Conservation (phyloP, 345 rosid species). For the Hibiscus trionum region DNA sequence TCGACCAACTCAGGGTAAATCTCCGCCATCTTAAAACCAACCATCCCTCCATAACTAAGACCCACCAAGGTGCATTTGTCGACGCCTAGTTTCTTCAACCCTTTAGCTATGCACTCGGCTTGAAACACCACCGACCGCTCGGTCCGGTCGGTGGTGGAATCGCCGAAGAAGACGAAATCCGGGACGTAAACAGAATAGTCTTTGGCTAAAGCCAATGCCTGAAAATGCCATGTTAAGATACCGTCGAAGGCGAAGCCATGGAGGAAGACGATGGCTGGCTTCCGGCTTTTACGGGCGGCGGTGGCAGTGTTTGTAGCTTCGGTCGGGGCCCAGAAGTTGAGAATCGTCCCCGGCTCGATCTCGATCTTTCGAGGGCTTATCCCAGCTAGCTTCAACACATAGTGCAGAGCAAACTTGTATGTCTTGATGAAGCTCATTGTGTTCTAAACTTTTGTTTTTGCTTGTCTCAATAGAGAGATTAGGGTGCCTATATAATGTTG, state of each 20-base stretch:
- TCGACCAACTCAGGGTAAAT: slow-evolving; percentile 32
- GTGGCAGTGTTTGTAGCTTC: not conserved
- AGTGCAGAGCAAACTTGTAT: slow-evolving; percentile 14
- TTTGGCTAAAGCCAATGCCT: slow-evolving; percentile 25
- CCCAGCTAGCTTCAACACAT: slow-evolving; percentile 21
- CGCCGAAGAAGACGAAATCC: slow-evolving; percentile 11
- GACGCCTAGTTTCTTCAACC: too few species aligned
- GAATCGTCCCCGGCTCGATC: slow-evolving; percentile 13
- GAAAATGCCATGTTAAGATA: slow-evolving; percentile 40
- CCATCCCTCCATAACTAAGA: slow-evolving; percentile 27
- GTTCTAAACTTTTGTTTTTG: too few species aligned
- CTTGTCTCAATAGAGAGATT: too few species aligned
- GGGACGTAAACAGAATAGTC: slow-evolving; percentile 38
- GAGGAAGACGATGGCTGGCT: slow-evolving; percentile 32
- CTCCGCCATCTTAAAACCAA: slow-evolving; percentile 40
- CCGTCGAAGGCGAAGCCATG: slow-evolving; percentile 32
- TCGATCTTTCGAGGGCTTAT: slow-evolving; percentile 18
- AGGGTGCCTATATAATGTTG: too few species aligned
- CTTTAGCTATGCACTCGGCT: too few species aligned
- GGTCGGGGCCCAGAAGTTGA: slow-evolving; percentile 32
- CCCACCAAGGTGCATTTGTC: slow-evolving; percentile 34
- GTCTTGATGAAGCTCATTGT: not conserved
- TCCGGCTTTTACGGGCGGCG: not conserved
- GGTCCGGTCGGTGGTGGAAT: slow-evolving; percentile 21
- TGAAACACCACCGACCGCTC: slow-evolving; percentile 16